A percentile compares a stretch with the other conserved stretches of the same genome.
Evolutionary conservation across 2,329 filamentous ascomycete genomes (phyloP).

Genomic region (Metarhizium sp.): DNA sequence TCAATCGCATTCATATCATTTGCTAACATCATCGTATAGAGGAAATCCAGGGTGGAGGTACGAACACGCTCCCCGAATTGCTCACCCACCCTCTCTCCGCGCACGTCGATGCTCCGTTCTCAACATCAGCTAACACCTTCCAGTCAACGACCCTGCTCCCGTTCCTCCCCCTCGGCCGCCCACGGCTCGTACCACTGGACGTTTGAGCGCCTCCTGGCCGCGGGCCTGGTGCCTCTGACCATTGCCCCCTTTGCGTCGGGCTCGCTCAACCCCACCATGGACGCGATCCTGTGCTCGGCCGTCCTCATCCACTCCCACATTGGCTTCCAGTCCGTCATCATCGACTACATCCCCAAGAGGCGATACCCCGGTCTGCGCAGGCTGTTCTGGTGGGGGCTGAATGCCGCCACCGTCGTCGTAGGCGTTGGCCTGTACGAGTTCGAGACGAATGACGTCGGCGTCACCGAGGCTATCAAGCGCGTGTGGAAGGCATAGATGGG

Average conservation of each 20-base stretch:
- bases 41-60: constrained; percentile 67
- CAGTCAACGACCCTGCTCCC: constrained; percentile 79
- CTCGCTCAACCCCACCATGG: constrained; percentile 79
- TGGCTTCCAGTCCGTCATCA: constrained; percentile 82
- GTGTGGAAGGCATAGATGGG: constrained; percentile 71
- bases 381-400: constrained; percentile 68
- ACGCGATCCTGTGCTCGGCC: constrained; percentile 74
- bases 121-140: constrained; percentile 3
- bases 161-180: constrained; percentile 63
- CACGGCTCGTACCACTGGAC: constrained; percentile 99
- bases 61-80: constrained; percentile 8
- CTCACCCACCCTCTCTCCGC: background rate
- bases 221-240: constrained; percentile 74
- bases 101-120: background rate
- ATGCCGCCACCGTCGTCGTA: constrained; percentile 67
- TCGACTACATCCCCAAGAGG: constrained; percentile 79
- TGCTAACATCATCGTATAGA: constrained; percentile 47
- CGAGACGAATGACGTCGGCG: constrained; percentile 94
- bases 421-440: constrained; percentile 94
- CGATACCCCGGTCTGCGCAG: constrained; percentile 59
- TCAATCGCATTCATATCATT: too few species aligned
- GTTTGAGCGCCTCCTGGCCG: constrained; percentile 80
- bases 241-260: constrained; percentile 88
- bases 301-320: constrained; percentile 91
- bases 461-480: constrained; percentile 81